Conservation (phyloP, 148 eudicot genomes). For the Limonium bicolor region DNA sequence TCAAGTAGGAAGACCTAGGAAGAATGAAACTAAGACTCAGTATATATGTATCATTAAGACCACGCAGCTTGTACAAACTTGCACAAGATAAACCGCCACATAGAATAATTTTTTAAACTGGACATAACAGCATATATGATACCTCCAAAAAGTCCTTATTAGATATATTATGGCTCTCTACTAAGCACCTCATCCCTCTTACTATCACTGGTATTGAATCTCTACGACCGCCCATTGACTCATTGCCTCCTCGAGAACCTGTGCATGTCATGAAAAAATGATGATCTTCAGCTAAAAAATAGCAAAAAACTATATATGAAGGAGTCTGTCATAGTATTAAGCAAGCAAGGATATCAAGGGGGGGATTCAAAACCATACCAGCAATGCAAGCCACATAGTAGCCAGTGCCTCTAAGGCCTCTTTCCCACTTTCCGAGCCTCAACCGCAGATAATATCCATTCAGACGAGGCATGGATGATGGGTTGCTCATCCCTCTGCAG, state of each 20-base stretch:
- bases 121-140: constrained; percentile 1
- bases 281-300: no score
- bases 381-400: constrained; percentile 46
- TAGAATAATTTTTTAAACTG: background rate
- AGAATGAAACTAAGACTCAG: no score
- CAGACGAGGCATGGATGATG: constrained; percentile 13
- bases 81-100: background rate
- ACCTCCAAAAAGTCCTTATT: constrained; percentile 63
- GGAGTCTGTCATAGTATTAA: no score
- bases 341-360: no score
- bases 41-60: no score
- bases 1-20: no score
- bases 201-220: constrained; percentile 23
- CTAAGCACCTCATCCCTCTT: constrained; percentile 25
- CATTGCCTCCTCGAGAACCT: constrained; percentile 20
- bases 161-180: constrained; percentile 38
- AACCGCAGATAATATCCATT: constrained; percentile 45
- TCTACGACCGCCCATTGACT: constrained; percentile 9
- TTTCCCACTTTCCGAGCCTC: constrained; percentile 36
- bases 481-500: constrained; percentile 38
- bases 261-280: no score
- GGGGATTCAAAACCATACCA: constrained; percentile 15
- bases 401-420: constrained; percentile 28
- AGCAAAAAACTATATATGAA: no score
- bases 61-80: background rate